phyloP scores from a whole-genome alignment of 108 stramenopile species.

The Parmales sp. region DNA sequence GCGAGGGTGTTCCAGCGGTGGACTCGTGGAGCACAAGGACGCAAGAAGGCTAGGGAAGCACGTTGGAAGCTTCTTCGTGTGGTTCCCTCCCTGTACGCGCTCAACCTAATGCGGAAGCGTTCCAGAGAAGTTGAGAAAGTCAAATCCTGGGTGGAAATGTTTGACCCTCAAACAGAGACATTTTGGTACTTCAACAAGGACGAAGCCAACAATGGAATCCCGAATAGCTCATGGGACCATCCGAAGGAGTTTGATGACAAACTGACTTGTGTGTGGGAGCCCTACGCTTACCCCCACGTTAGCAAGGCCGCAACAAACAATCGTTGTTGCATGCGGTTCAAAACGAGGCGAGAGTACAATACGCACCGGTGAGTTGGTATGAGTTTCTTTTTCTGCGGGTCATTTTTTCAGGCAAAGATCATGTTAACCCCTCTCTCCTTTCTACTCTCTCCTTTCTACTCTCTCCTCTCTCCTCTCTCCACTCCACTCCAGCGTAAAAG shows the following conservation, averaged over 20 bases:
- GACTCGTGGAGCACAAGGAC: background rate
- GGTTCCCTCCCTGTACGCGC: background rate
- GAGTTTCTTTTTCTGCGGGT: too few species aligned
- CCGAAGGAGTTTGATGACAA: slow-evolving; percentile 13
- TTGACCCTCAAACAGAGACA: background rate
- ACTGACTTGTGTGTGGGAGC: slow-evolving; percentile 10
- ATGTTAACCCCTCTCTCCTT: too few species aligned
- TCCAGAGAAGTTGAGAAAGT: background rate
- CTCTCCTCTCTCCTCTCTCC: too few species aligned
- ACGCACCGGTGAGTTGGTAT: too few species aligned
- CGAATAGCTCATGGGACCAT: slow-evolving; percentile 4
- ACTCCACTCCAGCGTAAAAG: too few species aligned
- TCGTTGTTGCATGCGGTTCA: background rate
- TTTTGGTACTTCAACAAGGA: slow-evolving; percentile 6
- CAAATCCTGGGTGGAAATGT: slow-evolving; percentile 7
- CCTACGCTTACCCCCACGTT: background rate
- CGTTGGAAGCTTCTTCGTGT: background rate
- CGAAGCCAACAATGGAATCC: background rate
- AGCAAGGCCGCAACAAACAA: background rate
- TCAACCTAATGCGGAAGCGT: background rate
- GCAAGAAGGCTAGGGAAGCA: slow-evolving; percentile 2
- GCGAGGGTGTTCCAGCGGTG: slow-evolving; percentile 6
- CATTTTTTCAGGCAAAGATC: too few species aligned
- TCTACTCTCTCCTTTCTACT: too few species aligned
- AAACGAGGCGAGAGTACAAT: background rate